Evolutionary conservation across 2,329 filamentous ascomycete genomes (phyloP), one percentile per base, ranked within the genome.

Genomic region (Paecilomyces sp.): DNA sequence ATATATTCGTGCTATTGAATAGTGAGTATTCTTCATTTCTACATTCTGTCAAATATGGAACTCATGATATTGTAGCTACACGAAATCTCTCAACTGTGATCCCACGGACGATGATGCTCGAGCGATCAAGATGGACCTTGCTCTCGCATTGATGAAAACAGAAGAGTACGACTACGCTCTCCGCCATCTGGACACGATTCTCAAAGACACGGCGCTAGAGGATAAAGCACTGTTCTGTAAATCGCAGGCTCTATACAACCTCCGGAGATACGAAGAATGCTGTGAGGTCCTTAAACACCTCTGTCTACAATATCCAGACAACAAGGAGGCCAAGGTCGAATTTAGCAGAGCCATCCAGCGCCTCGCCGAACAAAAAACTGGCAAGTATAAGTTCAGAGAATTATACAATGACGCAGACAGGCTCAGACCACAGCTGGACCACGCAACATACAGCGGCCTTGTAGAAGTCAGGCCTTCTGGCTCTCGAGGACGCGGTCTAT

Each of bases 401-500:
- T n/a, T 47, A 9, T 47, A 47, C 41, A 22, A n/a, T 18, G 41
- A 47, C 22, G 41, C 41, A 47, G 7, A 6, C 2, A 47, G n/a
- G 18, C 41, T 5, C 4, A 15, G 3, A 47, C 41, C 41, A 18
- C 15, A 47, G n/a, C 41, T 84, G 1, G 81, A 84, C 62, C 78
- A 74, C 58, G 80, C 79, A 0, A 82, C 76, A 1, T 85, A 75
- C 61, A 71, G 72, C 7, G 70, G 67, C 0, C 74, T 76, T 0
- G 77, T 83, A 0, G 67, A 73, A 52, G 64, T 84, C 0, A 76
- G 72, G 34, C 52, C 66, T 6, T 77, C 79, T 0, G 66, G 68
- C 1, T 76, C 69, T 8, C 72, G 75, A 18, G 82, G 82, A 2
- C 74, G 76, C 2, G 83, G 83, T 0, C 68, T 85, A 0, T 86